Evolutionary conservation across 305 asterid genomes (phyloP).

Genomic region (Fraxinus nigra): DNA sequence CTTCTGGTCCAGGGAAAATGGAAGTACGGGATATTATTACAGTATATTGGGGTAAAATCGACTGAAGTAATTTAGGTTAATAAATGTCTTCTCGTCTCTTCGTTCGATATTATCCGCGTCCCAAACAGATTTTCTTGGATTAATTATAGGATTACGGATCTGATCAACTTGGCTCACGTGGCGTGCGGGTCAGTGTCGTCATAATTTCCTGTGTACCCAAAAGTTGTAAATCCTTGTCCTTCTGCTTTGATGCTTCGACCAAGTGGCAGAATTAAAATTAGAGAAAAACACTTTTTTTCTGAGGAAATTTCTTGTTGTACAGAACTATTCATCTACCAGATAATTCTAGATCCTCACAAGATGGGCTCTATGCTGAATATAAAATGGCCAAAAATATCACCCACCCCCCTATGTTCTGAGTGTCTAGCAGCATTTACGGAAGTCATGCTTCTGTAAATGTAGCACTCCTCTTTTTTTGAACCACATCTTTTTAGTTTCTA

Average conservation of each 20-base stretch:
- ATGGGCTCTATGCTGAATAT: no score
- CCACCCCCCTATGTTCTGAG: no score
- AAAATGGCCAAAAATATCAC: no score
- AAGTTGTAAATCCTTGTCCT: not conserved
- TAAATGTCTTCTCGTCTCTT: not conserved
- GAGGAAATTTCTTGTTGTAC: no score
- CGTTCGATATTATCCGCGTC: not conserved
- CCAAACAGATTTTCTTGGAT: not conserved
- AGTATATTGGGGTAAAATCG: not conserved
- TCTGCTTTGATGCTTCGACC: not conserved
- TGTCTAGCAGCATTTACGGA: no score
- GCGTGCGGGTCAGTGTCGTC: not conserved
- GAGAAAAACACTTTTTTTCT: no score
- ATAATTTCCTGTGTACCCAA: not conserved
- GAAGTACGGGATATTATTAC: not conserved
- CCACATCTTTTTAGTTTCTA: not conserved
- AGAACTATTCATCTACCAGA: no score
- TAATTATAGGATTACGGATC: not conserved
- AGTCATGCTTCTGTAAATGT: no score
- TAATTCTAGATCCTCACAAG: no score
- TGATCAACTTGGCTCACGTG: not conserved
- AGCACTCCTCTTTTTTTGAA: no score
- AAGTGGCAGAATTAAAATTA: not conserved
- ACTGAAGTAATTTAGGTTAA: not conserved
- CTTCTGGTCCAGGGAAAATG: not conserved